A percentile compares a stretch with the other conserved stretches of the same genome.
Conservation (phyloP, 257 asterid species). For the Parsonsia alboflavescens region DNA sequence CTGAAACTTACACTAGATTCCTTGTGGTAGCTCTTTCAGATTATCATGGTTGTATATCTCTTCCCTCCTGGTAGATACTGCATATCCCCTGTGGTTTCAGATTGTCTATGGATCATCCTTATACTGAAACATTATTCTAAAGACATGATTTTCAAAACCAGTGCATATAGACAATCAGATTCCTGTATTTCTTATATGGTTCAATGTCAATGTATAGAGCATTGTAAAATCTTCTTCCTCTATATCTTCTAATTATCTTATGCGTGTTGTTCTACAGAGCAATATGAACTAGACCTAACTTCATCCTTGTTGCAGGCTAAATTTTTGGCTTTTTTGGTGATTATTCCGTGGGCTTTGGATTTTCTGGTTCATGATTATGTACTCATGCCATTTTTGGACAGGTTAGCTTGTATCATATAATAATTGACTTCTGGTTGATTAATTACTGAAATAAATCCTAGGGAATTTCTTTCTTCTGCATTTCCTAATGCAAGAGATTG, state of each 20-base stretch:
- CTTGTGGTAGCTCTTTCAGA: neutral
- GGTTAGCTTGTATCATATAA: slow-evolving; percentile 41
- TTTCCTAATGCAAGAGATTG: neutral
- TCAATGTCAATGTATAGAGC: neutral
- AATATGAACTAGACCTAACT: neutral
- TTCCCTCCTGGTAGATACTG: neutral
- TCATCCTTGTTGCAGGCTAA: slow-evolving; percentile 62
- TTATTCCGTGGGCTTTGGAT: slow-evolving; percentile 81
- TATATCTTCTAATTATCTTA: neutral
- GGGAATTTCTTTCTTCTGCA: neutral
- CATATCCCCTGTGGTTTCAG: neutral
- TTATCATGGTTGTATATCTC: neutral
- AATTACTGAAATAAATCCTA: neutral
- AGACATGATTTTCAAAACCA: neutral
- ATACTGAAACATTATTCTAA: neutral
- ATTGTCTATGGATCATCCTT: neutral
- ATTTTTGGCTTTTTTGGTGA: slow-evolving; percentile 74
- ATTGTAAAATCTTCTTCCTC: neutral
- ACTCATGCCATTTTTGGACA: slow-evolving; percentile 95
- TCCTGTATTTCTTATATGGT: neutral
- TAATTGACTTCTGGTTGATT: slow-evolving; percentile 5
- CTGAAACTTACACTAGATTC: neutral
- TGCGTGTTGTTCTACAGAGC: neutral
- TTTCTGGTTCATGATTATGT: slow-evolving; percentile 85
- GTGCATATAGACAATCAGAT: neutral